phyloP scores from a whole-genome alignment of 176 grass and related monocot species.

The Tillandsia leiboldiana region DNA sequence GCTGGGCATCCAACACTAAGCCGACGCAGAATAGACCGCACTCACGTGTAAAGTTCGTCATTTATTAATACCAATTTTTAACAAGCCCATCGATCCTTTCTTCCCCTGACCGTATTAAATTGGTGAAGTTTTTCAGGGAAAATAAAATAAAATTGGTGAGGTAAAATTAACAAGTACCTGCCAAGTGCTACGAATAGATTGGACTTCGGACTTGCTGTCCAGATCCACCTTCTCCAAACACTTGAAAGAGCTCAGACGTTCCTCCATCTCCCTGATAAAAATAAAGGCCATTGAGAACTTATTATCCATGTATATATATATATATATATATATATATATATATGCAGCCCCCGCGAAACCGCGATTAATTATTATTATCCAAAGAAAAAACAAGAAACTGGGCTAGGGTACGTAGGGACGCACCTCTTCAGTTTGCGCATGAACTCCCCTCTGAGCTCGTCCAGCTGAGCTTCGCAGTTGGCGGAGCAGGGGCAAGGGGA shows the following conservation, averaged over 20 bases:
- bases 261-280: conserved; percentile 8
- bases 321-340: too few relatives aligned
- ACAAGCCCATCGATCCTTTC: background rate
- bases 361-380: too few relatives aligned
- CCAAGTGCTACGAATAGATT: background rate
- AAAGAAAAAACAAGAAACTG: background rate
- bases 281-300: background rate
- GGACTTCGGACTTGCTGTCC: background rate
- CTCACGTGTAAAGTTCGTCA: background rate
- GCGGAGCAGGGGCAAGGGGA: conserved; percentile 16
- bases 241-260: background rate
- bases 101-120: background rate
- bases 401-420: background rate
- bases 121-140: background rate
- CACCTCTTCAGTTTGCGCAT: conserved; percentile 22
- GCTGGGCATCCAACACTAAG: background rate
- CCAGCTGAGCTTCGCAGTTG: conserved; percentile 3
- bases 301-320: too few relatives aligned
- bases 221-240: background rate
- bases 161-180: background rate
- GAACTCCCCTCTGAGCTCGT: conserved; percentile 21
- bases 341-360: too few relatives aligned
- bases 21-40: background rate
- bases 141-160: background rate
- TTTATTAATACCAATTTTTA: background rate